These are phyloP conservation scores for Hansenula sp. DNA, from an alignment of 1,139 yeast genomes.

Conservation along the genomic window DNA sequence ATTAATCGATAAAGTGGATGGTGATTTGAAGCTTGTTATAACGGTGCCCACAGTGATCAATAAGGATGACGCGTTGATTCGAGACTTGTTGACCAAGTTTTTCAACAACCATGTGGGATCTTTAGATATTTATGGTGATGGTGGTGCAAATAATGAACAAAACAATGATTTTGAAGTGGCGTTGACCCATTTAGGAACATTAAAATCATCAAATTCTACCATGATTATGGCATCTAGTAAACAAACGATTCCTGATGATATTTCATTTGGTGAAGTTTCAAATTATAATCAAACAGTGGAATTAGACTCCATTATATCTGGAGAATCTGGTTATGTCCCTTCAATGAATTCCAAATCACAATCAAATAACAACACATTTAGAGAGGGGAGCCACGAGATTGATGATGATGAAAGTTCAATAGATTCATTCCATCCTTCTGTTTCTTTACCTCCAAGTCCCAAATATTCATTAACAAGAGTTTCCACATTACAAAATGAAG, in stretches of 20 bases:
- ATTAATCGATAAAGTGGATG: background rate
- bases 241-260: background rate
- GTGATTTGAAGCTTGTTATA: background rate
- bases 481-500: constrained; percentile 7
- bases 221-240: background rate
- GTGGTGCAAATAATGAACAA: background rate
- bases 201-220: background rate
- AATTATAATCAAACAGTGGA: background rate
- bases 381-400: background rate
- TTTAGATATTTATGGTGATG: background rate
- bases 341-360: background rate
- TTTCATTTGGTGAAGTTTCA: background rate
- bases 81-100: background rate
- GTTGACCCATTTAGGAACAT: background rate
- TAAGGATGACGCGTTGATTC: background rate
- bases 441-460: background rate
- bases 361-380: background rate
- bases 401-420: background rate
- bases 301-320: constrained; percentile 1
- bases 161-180: background rate
- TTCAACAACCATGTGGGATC: background rate
- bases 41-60: background rate
- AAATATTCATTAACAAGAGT: constrained; percentile 9
- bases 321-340: constrained; percentile 5
- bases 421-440: background rate